These are phyloP conservation scores for Polytrichum commune DNA, from an alignment of 225 moss, liverwort and hornwort species.

Conservation along the genomic window DNA sequence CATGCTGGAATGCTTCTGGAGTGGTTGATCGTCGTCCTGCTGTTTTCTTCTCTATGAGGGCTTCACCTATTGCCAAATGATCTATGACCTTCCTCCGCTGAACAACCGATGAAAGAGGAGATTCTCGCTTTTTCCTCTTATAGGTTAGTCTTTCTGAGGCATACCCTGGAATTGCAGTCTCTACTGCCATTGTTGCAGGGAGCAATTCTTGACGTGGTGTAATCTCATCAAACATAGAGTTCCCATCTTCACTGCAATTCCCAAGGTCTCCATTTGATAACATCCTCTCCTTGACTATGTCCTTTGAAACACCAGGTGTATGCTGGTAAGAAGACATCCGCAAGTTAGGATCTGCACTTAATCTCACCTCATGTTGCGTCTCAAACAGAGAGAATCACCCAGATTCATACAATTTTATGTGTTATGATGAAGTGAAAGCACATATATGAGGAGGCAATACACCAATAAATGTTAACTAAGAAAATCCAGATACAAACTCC, in stretches of 20 bases:
- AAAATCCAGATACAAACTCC: too few relatives aligned
- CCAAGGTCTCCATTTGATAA: slow-evolving; percentile 44
- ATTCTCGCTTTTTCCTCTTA: slow-evolving; percentile 53
- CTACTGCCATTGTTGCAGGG: slow-evolving; percentile 40
- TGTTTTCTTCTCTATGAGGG: slow-evolving; percentile 33
- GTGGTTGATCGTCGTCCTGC: slow-evolving; percentile 50
- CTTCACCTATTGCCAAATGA: slow-evolving; percentile 33
- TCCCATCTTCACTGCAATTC: slow-evolving; percentile 43
- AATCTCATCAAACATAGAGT: slow-evolving; percentile 44
- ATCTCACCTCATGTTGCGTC: too few relatives aligned
- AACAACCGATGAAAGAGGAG: slow-evolving; percentile 32
- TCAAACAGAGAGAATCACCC: too few relatives aligned
- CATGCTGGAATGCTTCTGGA: slow-evolving; percentile 70
- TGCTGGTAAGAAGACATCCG: too few relatives aligned
- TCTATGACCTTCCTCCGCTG: slow-evolving; percentile 32
- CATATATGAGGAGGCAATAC: too few relatives aligned
- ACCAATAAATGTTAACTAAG: too few relatives aligned
- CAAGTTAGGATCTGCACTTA: too few relatives aligned
- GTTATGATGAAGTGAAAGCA: too few relatives aligned
- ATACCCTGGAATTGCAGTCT: slow-evolving; percentile 42
- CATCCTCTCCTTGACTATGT: slow-evolving; percentile 50
- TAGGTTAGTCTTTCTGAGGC: slow-evolving; percentile 28
- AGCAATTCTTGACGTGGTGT: slow-evolving; percentile 42
- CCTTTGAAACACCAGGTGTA: slow-evolving; percentile 32
- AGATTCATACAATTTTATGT: too few relatives aligned